phyloP scores from a whole-genome alignment of 257 asterid genomes.

The Prunella vulgaris region DNA sequence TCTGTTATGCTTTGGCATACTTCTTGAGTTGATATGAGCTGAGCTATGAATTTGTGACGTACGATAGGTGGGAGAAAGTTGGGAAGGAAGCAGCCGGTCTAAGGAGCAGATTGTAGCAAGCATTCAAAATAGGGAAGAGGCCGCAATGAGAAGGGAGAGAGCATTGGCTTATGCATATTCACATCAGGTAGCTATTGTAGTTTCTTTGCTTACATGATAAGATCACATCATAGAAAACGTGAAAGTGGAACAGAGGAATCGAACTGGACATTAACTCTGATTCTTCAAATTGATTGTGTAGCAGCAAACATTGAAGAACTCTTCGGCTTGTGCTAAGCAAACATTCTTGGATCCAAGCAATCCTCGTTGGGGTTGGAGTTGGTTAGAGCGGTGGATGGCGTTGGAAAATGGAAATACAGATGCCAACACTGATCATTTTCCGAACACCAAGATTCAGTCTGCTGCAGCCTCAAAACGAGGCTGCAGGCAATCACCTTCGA shows the following conservation, averaged over 20 bases:
- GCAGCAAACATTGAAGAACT: constrained; percentile 49
- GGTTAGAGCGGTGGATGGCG: constrained; percentile 90
- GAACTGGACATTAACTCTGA: not conserved
- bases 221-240: too few species aligned
- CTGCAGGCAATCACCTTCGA: constrained; percentile 48
- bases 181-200: constrained; percentile 42
- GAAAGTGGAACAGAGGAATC: not conserved
- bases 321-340: constrained; percentile 35
- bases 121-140: constrained; percentile 48
- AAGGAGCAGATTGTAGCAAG: constrained; percentile 64
- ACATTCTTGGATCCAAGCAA: constrained; percentile 58
- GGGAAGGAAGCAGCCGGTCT: constrained; percentile 58
- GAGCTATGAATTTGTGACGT: not conserved
- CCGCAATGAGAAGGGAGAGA: constrained; percentile 72
- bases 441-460: constrained; percentile 23
- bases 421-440: constrained; percentile 5
- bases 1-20: not conserved
- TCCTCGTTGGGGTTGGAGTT: constrained; percentile 91
- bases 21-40: constrained; percentile 10
- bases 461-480: constrained; percentile 28
- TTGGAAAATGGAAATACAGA: constrained; percentile 44
- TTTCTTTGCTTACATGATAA: not conserved
- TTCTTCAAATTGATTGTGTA: not conserved
- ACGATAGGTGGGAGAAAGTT: constrained; percentile 43
- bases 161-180: constrained; percentile 75